Base-by-base conservation (phyloP, 768 basidiomycete species). In the Polyporus arcularius region DNA sequence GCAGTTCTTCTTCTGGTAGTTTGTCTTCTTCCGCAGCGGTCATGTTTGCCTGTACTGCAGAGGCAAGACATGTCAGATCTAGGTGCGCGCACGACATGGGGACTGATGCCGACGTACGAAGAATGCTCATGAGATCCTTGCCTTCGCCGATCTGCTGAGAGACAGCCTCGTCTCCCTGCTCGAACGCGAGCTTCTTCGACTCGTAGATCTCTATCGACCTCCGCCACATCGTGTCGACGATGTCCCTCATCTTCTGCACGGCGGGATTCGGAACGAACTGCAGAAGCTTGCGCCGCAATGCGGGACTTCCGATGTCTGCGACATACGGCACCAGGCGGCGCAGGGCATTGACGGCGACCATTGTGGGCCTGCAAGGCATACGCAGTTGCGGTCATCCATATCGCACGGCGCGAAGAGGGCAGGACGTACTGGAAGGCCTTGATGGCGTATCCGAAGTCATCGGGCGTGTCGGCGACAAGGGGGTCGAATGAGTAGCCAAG, bases 261-360 rank as follows among this genome's bases (percentile, higher is more conserved):
- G 39, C 15, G 10, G 38, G 28, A 15, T 53, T 43, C 15, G 70
- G 70, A 1, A 67, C 18, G 26, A 38, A 3, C 9, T 57, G 54
- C 26, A 63, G 60, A 26, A 58, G 16, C 39, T 28, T 4, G 58
- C 80, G 70, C n/a, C 81, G 68, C 58, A 81, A 73, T 28, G 67
- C 67, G 4, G 80, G 63, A 10, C 78, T 64, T 0, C 82, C 80
- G 2, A 82, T 66, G 32, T 73, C 72, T 9, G 73, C 68, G 2
- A 83, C 63, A 61, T 79, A 78, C 2, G 81, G 82, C 1, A 80
- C 75, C 59, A 82, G 76, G 52, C 79, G 78, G 12, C 79, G 76
- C 8, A 79, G 71, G 26, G 81, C 67, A 18, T 75, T 74, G 7
- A 80, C 67, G 5, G 71, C 75, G 57, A 79, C 77, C 26, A 80